Conservation (phyloP, 2,329 filamentous ascomycete species). For the Trichoderma endophyticum region DNA sequence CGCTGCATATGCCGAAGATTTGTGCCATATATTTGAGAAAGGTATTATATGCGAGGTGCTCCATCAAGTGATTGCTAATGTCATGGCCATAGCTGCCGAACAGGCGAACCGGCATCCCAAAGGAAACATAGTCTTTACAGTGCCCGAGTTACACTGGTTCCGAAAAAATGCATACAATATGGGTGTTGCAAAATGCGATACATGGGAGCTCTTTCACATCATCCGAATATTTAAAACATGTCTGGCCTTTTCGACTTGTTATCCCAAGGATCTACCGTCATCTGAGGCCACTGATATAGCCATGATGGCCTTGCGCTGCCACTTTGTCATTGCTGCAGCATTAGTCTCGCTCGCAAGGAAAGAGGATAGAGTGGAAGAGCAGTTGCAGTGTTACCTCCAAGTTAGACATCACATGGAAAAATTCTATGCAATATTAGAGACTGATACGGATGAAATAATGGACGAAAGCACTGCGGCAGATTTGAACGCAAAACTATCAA, state of each 20-base stretch:
- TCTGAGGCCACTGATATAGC: conserved; percentile 46
- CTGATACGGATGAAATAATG: conserved; percentile 34
- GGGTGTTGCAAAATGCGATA: conserved; percentile 57
- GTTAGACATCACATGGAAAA: conserved; percentile 58
- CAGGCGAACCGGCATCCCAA: conserved; percentile 34
- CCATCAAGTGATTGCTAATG: conserved; percentile 14
- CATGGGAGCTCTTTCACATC: conserved; percentile 52
- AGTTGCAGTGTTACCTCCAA: conserved; percentile 60
- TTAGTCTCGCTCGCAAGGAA: conserved; percentile 51
- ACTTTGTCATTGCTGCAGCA: conserved; percentile 61
- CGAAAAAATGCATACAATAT: conserved; percentile 78
- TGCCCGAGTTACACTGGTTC: conserved; percentile 77
- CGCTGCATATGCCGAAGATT: conserved; percentile 39
- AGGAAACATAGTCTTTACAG: conserved; percentile 52
- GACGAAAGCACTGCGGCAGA: conserved; percentile 48
- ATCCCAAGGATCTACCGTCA: conserved; percentile 45
- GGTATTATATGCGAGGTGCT: conserved; percentile 32
- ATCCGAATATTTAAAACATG: conserved; percentile 56
- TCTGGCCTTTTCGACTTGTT: conserved; percentile 49
- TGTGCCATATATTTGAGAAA: conserved; percentile 51
- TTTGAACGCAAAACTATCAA: conserved; percentile 59
- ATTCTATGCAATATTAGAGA: conserved; percentile 51
- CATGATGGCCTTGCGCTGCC: conserved; percentile 64
- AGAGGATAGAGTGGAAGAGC: conserved; percentile 46
- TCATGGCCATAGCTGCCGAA: conserved; percentile 25